Percentiles rank a stretch among this genome's conserved stretches.
phyloP scores from a whole-genome alignment of 805 yeast genomes.

The Hanseniaspora clermontiae region DNA sequence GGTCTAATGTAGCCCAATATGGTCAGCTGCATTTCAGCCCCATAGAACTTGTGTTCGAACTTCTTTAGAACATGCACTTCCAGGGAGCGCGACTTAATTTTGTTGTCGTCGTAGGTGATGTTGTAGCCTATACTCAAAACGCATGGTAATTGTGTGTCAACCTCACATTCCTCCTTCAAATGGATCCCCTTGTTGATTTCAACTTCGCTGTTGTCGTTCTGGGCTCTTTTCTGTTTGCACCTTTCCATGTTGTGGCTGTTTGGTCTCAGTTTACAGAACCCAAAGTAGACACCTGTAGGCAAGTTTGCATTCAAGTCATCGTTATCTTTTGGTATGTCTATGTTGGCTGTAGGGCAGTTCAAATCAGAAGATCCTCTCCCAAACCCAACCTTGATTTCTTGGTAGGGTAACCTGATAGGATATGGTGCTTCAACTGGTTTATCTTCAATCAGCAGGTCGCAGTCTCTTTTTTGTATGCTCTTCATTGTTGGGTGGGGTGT shows the following conservation, averaged over 20 bases:
- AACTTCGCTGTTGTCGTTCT: conserved; percentile 23
- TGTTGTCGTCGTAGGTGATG: conserved; percentile 58
- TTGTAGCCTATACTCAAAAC: conserved; percentile 95
- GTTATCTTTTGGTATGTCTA: conserved; percentile 45
- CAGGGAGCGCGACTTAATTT: conserved; percentile 59
- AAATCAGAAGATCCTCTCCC: conserved; percentile 91
- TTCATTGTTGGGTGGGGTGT: not conserved
- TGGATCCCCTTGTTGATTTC: conserved; percentile 50
- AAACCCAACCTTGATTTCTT: conserved; percentile 63
- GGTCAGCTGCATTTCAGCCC: conserved; percentile 55
- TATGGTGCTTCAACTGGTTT: conserved; percentile 33
- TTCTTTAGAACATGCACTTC: conserved; percentile 76
- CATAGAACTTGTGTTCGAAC: conserved; percentile 61
- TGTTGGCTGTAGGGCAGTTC: conserved; percentile 92
- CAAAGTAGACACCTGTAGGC: conserved; percentile 81
- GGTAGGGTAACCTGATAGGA: conserved; percentile 37
- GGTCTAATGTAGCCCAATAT: conserved; percentile 86
- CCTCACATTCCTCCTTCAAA: conserved; percentile 29
- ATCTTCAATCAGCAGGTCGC: conserved; percentile 26
- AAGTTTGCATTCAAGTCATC: conserved; percentile 28
- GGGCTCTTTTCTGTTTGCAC: not conserved
- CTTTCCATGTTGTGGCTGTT: conserved; percentile 20
- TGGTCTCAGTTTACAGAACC: conserved; percentile 41
- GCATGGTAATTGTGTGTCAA: conserved; percentile 51
- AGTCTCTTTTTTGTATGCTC: conserved; percentile 15